phyloP scores from a whole-genome alignment of 176 grass and related monocot genomes.

The Sorghum bicolor region Sorghum_bicolor_NCBIv3 NC_012872.2:69496001-69496500 shows the following conservation, averaged over 20 bases:
- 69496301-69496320: neutral
- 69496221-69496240: neutral
- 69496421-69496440: neutral
- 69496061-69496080: no score
- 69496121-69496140: no score
- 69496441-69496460: neutral
- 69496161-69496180: no score
- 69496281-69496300: neutral
- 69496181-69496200: no score
- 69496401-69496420: neutral
- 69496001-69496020: no score
- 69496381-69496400: neutral
- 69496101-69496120: no score
- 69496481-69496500: neutral
- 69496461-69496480: neutral
- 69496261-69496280: neutral
- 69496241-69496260: neutral
- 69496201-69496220: no score
- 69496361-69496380: neutral
- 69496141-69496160: no score
- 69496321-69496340: neutral
- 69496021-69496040: no score
- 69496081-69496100: no score
- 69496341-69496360: neutral
- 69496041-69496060: no score